Evolutionary conservation across 1,139 yeast genomes (phyloP).

Genomic region (Candida gigantensis): DNA sequence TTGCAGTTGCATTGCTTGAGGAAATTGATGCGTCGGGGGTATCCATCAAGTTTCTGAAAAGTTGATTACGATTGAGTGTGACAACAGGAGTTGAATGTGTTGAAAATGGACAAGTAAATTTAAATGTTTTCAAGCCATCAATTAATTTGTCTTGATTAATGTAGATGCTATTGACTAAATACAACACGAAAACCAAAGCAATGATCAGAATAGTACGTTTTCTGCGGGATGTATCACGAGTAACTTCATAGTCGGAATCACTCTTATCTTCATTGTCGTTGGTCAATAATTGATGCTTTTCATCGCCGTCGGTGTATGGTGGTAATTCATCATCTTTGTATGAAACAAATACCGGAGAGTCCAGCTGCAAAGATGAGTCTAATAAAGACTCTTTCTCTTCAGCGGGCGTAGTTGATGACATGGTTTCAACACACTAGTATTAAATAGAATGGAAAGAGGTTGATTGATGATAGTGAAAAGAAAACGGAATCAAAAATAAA

Average conservation of each 20-base stretch:
- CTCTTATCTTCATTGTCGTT: too few relatives aligned
- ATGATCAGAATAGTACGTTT: neutral
- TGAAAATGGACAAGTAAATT: neutral
- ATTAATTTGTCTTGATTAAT: neutral
- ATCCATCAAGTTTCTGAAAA: slow-evolving; percentile 10
- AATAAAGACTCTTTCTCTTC: slow-evolving; percentile 2
- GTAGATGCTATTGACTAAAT: slow-evolving; percentile 1
- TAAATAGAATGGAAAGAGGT: too few relatives aligned
- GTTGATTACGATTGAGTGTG: slow-evolving; percentile 7
- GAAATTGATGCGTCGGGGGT: slow-evolving; percentile 4
- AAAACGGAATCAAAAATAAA: neutral
- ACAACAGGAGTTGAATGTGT: neutral
- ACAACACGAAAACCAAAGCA: slow-evolving; percentile 1
- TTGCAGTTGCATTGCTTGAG: slow-evolving; percentile 6
- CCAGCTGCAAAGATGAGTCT: neutral
- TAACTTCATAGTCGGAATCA: neutral
- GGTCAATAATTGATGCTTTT: slow-evolving; percentile 4
- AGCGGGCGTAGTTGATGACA: slow-evolving; percentile 3
- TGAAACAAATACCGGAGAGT: neutral
- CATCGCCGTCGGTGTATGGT: slow-evolving; percentile 3
- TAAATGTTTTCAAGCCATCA: slow-evolving; percentile 1
- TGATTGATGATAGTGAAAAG: neutral
- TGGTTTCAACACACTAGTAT: neutral
- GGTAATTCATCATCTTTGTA: slow-evolving; percentile 1
- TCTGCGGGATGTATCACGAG: neutral